phyloP scores from a whole-genome alignment of 345 rosid species.

The Gossypium arboreum region DNA sequence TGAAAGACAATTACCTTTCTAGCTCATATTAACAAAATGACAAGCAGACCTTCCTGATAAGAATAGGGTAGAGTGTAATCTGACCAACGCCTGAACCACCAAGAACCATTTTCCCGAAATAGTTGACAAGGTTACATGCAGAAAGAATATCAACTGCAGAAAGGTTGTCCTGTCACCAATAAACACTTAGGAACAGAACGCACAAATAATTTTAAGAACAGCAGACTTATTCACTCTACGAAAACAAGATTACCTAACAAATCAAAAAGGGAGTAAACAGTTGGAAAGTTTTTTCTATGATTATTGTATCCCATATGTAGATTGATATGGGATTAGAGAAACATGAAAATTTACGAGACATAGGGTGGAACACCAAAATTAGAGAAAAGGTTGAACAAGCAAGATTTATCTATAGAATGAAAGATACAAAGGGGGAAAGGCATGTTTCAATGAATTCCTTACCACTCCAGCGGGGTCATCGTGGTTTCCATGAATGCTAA shows the following conservation, averaged over 20 bases:
- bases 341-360: background rate
- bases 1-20: conserved; percentile 19
- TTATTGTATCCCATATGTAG: background rate
- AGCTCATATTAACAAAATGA: conserved; percentile 10
- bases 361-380: background rate
- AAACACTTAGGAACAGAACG: conserved; percentile 19
- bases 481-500: conserved; percentile 98
- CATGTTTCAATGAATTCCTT: conserved; percentile 8
- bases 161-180: conserved; percentile 84
- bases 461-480: conserved; percentile 99
- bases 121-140: conserved; percentile 92
- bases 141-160: conserved; percentile 96
- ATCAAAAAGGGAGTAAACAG: background rate
- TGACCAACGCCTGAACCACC: conserved; percentile 99
- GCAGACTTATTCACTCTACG: conserved; percentile 1
- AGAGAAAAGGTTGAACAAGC: background rate
- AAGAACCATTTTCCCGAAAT: conserved; percentile 98
- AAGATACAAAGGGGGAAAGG: background rate
- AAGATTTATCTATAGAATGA: background rate
- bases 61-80: conserved; percentile 85
- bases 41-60: conserved; percentile 70
- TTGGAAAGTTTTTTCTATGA: background rate
- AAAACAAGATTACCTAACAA: conserved; percentile 1
- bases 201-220: background rate
- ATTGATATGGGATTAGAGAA: background rate